These are phyloP conservation scores for Hippophae rhamnoides DNA, from an alignment of 306 rosid genomes.

Conservation along the genomic window DNA sequence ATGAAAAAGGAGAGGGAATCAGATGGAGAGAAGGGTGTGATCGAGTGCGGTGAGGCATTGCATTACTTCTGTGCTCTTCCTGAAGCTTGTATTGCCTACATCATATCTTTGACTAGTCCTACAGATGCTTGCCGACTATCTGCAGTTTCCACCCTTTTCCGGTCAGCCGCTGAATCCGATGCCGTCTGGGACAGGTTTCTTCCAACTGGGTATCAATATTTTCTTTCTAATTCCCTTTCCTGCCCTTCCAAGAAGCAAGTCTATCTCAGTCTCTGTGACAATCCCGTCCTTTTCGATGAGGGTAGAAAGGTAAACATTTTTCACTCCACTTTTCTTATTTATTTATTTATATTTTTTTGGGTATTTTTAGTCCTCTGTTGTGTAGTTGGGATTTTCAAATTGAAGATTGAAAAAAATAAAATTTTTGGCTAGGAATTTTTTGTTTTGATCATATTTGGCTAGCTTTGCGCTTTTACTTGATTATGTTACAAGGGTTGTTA, in stretches of 20 bases:
- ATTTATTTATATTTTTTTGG: too few species aligned
- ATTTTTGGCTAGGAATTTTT: too few species aligned
- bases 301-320: conserved; percentile 43
- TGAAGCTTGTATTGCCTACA: conserved; percentile 54
- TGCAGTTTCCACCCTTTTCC: conserved; percentile 39
- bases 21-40: not conserved
- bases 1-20: not conserved
- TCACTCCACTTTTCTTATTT: too few species aligned
- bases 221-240: not conserved
- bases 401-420: too few species aligned
- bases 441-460: too few species aligned
- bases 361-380: too few species aligned
- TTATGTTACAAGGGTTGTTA: too few species aligned
- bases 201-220: conserved; percentile 28
- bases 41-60: not conserved
- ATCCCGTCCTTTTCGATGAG: conserved; percentile 45
- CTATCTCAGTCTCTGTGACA: conserved; percentile 34
- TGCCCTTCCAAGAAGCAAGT: conserved; percentile 45
- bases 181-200: conserved; percentile 66
- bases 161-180: conserved; percentile 72
- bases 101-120: conserved; percentile 61
- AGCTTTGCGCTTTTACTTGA: too few species aligned
- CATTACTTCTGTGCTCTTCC: conserved; percentile 38
- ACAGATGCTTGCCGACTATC: conserved; percentile 46
- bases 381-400: too few species aligned